Evolutionary conservation across 805 yeast genomes (phyloP).

Genomic region (Lipomyces japonicus): DNA sequence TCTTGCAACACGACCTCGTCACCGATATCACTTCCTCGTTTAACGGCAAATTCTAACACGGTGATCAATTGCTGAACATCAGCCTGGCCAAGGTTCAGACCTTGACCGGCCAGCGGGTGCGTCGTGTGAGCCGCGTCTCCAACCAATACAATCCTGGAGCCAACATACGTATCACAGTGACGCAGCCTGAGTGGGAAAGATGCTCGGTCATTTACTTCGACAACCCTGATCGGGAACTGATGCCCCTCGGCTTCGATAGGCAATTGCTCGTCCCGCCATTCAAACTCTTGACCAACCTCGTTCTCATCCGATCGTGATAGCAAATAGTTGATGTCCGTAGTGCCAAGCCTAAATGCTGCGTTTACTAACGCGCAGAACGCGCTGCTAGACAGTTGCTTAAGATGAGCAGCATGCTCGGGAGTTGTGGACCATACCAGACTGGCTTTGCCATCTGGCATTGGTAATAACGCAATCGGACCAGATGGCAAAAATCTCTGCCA

Average conservation of each 20-base stretch:
- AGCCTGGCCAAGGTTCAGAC: conserved; percentile 94
- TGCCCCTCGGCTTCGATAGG: conserved; percentile 51
- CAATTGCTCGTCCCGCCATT: conserved; percentile 59
- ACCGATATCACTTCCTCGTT: conserved; percentile 87
- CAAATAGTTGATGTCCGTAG: conserved; percentile 70
- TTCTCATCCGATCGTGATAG: conserved; percentile 44
- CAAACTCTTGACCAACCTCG: conserved; percentile 54
- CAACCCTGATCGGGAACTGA: conserved; percentile 63
- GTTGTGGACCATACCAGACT: conserved; percentile 92
- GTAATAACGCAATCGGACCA: conserved; percentile 90
- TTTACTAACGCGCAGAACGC: conserved; percentile 69
- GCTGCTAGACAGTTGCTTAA: conserved; percentile 56
- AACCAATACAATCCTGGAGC: conserved; percentile 81
- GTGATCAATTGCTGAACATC: conserved; percentile 72
- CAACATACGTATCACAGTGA: conserved; percentile 85
- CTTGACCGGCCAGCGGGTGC: conserved; percentile 97
- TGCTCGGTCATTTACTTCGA: conserved; percentile 63
- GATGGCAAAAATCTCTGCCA: conserved; percentile 91
- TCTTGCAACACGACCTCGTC: conserved; percentile 75
- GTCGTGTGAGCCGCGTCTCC: conserved; percentile 99
- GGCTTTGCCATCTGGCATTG: conserved; percentile 82
- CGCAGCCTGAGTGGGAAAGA: conserved; percentile 82
- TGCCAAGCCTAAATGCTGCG: conserved; percentile 79
- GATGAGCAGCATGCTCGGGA: conserved; percentile 63
- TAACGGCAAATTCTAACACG: conserved; percentile 65